Conservation (phyloP, 768 basidiomycete genomes). For the Mycena pura region DNA sequence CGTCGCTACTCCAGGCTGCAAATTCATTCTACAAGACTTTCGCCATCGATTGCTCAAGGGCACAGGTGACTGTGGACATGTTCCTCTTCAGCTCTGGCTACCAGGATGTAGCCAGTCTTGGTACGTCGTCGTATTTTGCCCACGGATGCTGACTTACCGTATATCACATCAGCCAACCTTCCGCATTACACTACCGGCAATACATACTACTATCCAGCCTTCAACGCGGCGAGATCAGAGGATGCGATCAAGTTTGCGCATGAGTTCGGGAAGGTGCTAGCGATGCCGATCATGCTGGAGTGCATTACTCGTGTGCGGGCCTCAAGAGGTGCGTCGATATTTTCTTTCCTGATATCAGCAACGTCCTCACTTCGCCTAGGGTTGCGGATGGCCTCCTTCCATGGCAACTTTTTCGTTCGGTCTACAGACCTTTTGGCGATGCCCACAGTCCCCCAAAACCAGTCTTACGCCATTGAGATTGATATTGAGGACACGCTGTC, state of each 20-base stretch:
- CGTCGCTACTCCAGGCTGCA: conserved; percentile 89
- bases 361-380: conserved; percentile 48
- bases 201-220: conserved; percentile 98
- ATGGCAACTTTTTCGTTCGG: conserved; percentile 98
- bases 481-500: conserved; percentile 95
- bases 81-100: conserved; percentile 95
- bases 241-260: conserved; percentile 99
- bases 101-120: conserved; percentile 93
- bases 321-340: conserved; percentile 72
- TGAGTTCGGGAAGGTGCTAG: conserved; percentile 92
- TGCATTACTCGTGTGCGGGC: conserved; percentile 98
- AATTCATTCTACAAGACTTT: conserved; percentile 98
- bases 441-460: conserved; percentile 95
- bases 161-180: conserved; percentile 69
- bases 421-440: conserved; percentile 96
- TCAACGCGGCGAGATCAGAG: conserved; percentile 92
- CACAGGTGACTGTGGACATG: conserved; percentile 98
- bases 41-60: conserved; percentile 96
- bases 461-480: conserved; percentile 94
- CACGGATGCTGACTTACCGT: background rate
- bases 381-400: conserved; percentile 95
- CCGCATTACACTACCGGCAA: conserved; percentile 98
- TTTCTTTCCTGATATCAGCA: background rate
- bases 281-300: conserved; percentile 95
- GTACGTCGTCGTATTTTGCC: conserved; percentile 47